Base-by-base conservation (phyloP, 768 basidiomycete genomes). In the Amanita fuliginea region DNA sequence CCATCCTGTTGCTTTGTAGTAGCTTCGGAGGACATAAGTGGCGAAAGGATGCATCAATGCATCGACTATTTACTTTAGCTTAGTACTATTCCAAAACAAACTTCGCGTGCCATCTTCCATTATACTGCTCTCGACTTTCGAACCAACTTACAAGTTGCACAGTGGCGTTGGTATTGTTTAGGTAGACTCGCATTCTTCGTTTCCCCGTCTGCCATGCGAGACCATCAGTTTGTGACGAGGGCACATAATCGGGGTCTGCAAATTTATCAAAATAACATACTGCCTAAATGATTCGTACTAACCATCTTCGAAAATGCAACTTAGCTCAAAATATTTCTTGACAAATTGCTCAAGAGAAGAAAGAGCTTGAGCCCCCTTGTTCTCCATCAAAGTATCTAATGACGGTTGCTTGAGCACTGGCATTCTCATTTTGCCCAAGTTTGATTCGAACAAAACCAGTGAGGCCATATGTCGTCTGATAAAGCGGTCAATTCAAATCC, bases 1-100 rank as follows among this genome's bases (percentile, higher is more conserved):
- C 95, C 95, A 98, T 54, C 90, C 88, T 28, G 91, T 96, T n/a
- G 81, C 81, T 55, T 78, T 77, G 71, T 91, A 93, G 66, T 95
- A 97, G 63, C 76, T 83, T 54, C 86, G 83, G 33, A 97, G 72
- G 50, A 97, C 84, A 68, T 91, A 89, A 11, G 86, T 78, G 34
- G 88, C 83, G 59, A 91, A 91, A 5, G 89, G 85, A 66, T 89
- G 85, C 89, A 91, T 89, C 36, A 45, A 30, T 14, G n/a, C 21
- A 30, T 10, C 10, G 5, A 18, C 5, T 39, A 47, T 18, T 47
- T 47, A 21, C 30, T 45, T 13, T 42, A 30, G 14, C 30, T n/a
- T 47, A 26, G 9, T 21, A 24, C n/a, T 28, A 41, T 41, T 42
- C 39, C 37, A 26, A 40, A n/a, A 49, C 26, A 19, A 49, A 41